These are phyloP conservation scores for Chlamydomonas sphaeroides DNA, from an alignment of 139 green algal species.

Conservation along the genomic window DNA sequence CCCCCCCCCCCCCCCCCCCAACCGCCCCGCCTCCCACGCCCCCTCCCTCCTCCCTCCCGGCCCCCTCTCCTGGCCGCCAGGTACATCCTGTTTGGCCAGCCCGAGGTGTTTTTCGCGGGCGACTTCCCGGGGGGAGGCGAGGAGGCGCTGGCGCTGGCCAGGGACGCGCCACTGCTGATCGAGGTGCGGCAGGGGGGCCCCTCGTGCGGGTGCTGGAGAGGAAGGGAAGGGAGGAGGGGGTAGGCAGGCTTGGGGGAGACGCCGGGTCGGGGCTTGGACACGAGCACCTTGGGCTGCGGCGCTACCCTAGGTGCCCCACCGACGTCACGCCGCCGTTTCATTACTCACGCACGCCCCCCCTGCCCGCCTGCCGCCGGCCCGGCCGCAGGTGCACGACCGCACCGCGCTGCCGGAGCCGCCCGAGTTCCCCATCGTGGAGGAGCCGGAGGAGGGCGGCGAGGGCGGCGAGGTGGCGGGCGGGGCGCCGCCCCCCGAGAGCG, in stretches of 20 bases:
- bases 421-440: constrained; percentile 49
- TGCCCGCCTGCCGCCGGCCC: too few relatives aligned
- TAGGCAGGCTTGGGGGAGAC: too few relatives aligned
- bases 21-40: not conserved
- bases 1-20: not conserved
- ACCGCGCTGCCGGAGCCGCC: constrained; percentile 51
- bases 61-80: not conserved
- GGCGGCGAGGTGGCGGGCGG: not conserved
- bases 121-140: constrained; percentile 30
- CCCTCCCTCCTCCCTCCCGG: not conserved
- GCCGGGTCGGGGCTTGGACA: too few relatives aligned
- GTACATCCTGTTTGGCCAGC: constrained; percentile 42
- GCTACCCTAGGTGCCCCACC: too few relatives aligned
- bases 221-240: too few relatives aligned
- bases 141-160: constrained; percentile 49
- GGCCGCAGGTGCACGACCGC: constrained; percentile 68
- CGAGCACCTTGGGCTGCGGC: too few relatives aligned
- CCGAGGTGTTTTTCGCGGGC: constrained; percentile 44
- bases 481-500: constrained; percentile 3
- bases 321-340: too few relatives aligned
- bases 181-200: too few relatives aligned
- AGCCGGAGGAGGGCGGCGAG: not conserved
- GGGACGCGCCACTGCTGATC: constrained; percentile 36
- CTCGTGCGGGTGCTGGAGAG: too few relatives aligned
- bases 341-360: too few relatives aligned